Evolutionary conservation across 257 asterid genomes (phyloP).

Genomic region (Osmanthus fragrans): DNA sequence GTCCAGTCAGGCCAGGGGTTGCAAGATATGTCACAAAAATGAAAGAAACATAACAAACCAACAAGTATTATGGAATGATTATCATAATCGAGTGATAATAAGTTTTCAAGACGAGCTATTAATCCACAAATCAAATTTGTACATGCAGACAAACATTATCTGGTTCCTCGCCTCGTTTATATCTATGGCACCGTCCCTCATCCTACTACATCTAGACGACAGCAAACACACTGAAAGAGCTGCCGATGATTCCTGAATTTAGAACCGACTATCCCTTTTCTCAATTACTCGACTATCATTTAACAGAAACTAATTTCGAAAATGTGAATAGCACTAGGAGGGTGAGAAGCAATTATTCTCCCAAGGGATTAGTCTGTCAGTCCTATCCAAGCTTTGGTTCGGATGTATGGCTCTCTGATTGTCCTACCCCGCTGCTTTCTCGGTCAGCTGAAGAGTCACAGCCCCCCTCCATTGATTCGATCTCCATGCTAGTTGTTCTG

Average conservation of each 20-base stretch:
- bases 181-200: slow-evolving; percentile 15
- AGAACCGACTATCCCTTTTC: slow-evolving; percentile 28
- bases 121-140: slow-evolving; percentile 36
- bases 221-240: slow-evolving; percentile 27
- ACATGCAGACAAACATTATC: slow-evolving; percentile 36
- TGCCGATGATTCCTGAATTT: slow-evolving; percentile 42
- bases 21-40: not conserved
- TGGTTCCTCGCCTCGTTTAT: slow-evolving; percentile 19
- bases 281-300: slow-evolving; percentile 32
- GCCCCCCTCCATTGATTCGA: slow-evolving; percentile 61
- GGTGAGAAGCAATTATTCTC: slow-evolving; percentile 26
- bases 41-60: not conserved
- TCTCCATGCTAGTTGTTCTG: slow-evolving; percentile 73
- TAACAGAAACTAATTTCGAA: slow-evolving; percentile 40
- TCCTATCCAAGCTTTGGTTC: slow-evolving; percentile 43
- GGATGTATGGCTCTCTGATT: slow-evolving; percentile 46
- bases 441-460: slow-evolving; percentile 48
- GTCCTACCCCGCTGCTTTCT: slow-evolving; percentile 43
- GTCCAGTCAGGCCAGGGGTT: not conserved
- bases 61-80: not conserved
- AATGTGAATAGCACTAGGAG: slow-evolving; percentile 32
- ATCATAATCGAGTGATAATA: slow-evolving; percentile 9
- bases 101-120: slow-evolving; percentile 28
- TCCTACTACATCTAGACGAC: slow-evolving; percentile 37
- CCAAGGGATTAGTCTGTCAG: slow-evolving; percentile 32